Evolutionary conservation across 768 basidiomycete genomes (phyloP).

Genomic region (Amanita fuliginea): DNA sequence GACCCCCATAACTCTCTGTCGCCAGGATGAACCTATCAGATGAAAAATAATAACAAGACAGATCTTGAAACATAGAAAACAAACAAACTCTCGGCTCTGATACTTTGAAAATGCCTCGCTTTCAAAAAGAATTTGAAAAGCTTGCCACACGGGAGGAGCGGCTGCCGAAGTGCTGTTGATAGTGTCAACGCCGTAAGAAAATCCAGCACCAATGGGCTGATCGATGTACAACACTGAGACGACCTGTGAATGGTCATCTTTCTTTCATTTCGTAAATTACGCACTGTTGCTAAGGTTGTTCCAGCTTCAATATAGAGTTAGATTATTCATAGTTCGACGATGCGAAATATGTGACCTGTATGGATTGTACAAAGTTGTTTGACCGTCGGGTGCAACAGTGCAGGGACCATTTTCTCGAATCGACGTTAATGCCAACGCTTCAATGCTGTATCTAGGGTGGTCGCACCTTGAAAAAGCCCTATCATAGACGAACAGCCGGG

Average conservation of each 20-base stretch:
- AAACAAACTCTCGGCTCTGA: constrained; percentile 38
- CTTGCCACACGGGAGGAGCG: constrained; percentile 47
- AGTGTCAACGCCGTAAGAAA: constrained; percentile 45
- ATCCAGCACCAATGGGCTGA: constrained; percentile 58
- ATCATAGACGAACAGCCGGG: constrained; percentile 58
- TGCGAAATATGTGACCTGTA: constrained; percentile 31
- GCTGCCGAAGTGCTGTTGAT: constrained; percentile 47
- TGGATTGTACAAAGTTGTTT: constrained; percentile 46
- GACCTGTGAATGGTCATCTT: background rate
- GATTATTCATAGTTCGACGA: background rate
- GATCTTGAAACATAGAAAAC: background rate
- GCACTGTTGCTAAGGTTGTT: constrained; percentile 56
- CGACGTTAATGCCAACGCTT: background rate
- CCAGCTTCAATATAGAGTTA: constrained; percentile 31
- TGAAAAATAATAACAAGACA: background rate
- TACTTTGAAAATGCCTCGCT: constrained; percentile 41
- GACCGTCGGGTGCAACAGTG: constrained; percentile 40
- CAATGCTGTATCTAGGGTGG: background rate
- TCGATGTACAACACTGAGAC: constrained; percentile 56
- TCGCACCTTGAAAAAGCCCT: constrained; percentile 38
- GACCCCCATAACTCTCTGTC: constrained; percentile 61
- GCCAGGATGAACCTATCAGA: constrained; percentile 43
- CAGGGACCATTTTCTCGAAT: constrained; percentile 56
- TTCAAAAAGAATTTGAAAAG: constrained; percentile 55
- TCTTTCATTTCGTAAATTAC: constrained; percentile 9